A percentile compares a stretch with the other conserved stretches of the same genome.
These are phyloP conservation scores for Elsinoe arachidis DNA, from an alignment of 2,329 filamentous ascomycete species.

Conservation along the genomic window DNA sequence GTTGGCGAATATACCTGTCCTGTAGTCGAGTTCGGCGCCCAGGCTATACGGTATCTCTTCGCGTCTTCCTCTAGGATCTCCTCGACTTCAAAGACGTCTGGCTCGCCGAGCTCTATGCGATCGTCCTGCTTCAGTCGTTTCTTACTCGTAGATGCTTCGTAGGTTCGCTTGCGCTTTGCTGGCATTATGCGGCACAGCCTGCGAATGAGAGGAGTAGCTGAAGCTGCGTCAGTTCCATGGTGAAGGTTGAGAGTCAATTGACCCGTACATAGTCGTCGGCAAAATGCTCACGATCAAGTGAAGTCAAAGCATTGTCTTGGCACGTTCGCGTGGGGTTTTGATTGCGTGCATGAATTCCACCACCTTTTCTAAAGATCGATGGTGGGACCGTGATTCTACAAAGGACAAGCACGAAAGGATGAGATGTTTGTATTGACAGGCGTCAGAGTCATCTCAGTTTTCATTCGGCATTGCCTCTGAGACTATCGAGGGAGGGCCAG, in stretches of 20 bases:
- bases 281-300: slow-evolving; percentile 1
- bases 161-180: slow-evolving; percentile 11
- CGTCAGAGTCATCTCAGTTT: background rate
- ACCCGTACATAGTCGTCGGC: background rate
- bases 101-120: slow-evolving; percentile 22
- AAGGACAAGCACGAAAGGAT: background rate
- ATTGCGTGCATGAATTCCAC: background rate
- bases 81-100: slow-evolving; percentile 22
- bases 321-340: background rate
- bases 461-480: too few relatives aligned
- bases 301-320: slow-evolving; percentile 12
- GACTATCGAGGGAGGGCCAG: too few relatives aligned
- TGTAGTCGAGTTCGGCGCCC: slow-evolving; percentile 45
- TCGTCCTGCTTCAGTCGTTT: slow-evolving; percentile 9
- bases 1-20: slow-evolving; percentile 40
- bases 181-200: slow-evolving; percentile 11
- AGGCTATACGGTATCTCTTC: slow-evolving; percentile 47
- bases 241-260: background rate
- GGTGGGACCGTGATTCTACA: background rate
- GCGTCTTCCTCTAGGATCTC: slow-evolving; percentile 27
- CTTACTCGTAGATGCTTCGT: slow-evolving; percentile 11
- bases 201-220: background rate
- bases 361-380: background rate
- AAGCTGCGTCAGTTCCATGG: slow-evolving; percentile 7
- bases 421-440: background rate